Evolutionary conservation across 148 eudicot genomes (phyloP).

Genomic region (Rhododendron kiyosumense): DNA sequence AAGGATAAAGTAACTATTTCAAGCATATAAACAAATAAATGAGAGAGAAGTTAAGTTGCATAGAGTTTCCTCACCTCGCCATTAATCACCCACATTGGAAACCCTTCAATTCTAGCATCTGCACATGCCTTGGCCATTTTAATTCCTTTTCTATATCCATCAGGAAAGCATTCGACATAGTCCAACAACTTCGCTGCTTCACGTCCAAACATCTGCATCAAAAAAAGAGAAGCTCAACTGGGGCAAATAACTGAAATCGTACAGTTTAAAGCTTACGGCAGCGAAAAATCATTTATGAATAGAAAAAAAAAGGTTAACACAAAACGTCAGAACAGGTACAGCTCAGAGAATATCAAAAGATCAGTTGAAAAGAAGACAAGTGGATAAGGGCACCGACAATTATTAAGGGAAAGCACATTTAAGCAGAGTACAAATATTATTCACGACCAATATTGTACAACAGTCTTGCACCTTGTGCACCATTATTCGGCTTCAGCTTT

Average conservation of each 20-base stretch:
- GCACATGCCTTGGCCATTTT: conserved; percentile 54
- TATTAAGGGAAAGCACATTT: neutral
- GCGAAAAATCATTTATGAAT: neutral
- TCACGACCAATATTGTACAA: neutral
- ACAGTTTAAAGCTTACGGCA: no score
- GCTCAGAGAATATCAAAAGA: neutral
- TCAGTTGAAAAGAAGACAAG: neutral
- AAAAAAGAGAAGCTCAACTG: neutral
- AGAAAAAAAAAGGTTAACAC: neutral
- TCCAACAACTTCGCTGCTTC: conserved; percentile 79
- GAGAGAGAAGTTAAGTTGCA: neutral
- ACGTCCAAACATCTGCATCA: conserved; percentile 73
- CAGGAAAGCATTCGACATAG: conserved; percentile 92
- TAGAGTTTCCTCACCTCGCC: conserved; percentile 54
- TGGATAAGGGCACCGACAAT: neutral
- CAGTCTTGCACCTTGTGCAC: neutral
- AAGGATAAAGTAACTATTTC: neutral
- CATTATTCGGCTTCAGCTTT: neutral
- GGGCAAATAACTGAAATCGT: neutral
- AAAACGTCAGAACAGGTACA: neutral
- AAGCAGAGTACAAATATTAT: neutral
- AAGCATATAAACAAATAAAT: neutral
- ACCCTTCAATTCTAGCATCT: conserved; percentile 60
- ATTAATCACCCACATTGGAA: conserved; percentile 89
- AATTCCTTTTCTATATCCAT: conserved; percentile 65